Evolutionary conservation across 2,329 filamentous ascomycete species (phyloP), one percentile per base, ranked within the genome.

Genomic region (Talaromyces sp.): DNA sequence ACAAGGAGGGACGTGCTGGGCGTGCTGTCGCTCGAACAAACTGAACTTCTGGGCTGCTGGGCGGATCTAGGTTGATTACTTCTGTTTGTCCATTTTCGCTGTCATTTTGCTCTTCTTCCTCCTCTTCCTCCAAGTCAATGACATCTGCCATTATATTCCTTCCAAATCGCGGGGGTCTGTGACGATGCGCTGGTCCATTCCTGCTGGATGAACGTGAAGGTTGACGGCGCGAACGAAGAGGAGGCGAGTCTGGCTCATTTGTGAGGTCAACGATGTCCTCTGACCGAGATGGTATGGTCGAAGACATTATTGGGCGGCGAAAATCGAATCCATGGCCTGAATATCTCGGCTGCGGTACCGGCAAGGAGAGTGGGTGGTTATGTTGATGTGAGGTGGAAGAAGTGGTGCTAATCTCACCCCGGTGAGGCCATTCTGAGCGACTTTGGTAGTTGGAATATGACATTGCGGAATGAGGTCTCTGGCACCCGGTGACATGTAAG

Each of bases 311-410:
- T 1, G 84, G 84, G 64, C 82, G 76, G 63, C 84, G 76, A 65
- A 78, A 83, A 66, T 86, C 84, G 50, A 80, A 75, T 3, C 84
- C 83, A 73, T 85, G 82, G n/a, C 83, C 81, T 14, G 76, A 70
- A 66, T 73, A 82, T 65, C 78, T 74, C 64, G 69, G 67, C 48
- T 68, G 69, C 66, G 74, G 65, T 68, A 70, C 50, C 67, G 69
- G 69, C 55, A 64, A 73, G 56, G 65, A 66, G 62, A 66, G 68
- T 59, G 63, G 71, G 61, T 61, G 62, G 21, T 59, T 37, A 58
- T 64, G 50, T 12, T 48, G 50, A 55, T 54, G 64, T 63, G 68
- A 60, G 37, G 63, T 40, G 58, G 54, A 42, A n/a, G 64, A n/a
- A 61, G 70, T 64, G 40, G 71, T 62, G 37, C 57, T 60, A 16